A percentile compares a stretch with the other conserved stretches of the same genome.
phyloP scores from a whole-genome alignment of 495 filamentous ascomycete species.

The Daldinia vernicosa region DNA sequence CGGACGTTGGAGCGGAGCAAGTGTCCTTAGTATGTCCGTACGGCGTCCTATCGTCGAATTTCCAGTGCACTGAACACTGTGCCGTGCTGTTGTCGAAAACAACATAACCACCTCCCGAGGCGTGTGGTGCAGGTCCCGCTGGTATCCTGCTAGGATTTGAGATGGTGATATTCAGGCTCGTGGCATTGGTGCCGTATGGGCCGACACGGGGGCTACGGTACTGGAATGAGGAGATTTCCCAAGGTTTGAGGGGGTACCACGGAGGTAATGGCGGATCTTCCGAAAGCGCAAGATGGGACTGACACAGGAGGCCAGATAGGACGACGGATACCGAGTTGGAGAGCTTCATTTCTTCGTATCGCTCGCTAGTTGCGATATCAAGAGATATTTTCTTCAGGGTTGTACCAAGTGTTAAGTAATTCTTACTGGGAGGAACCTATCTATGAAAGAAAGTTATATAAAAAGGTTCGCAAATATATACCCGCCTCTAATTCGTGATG shows the following conservation, averaged over 20 bases:
- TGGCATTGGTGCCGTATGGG: conserved; percentile 33
- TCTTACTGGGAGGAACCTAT: background rate
- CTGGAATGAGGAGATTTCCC: conserved; percentile 24
- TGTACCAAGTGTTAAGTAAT: background rate
- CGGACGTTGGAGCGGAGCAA: conserved; percentile 6
- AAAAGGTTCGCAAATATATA: background rate
- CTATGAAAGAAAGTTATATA: background rate
- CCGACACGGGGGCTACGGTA: conserved; percentile 21
- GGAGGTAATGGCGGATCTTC: conserved; percentile 31
- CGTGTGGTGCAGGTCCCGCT: conserved; percentile 34
- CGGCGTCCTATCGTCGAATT: conserved; percentile 20
- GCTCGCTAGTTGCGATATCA: background rate
- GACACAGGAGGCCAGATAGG: conserved; percentile 10
- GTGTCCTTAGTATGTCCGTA: conserved; percentile 27
- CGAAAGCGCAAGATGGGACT: conserved; percentile 9
- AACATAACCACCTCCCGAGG: conserved; percentile 38
- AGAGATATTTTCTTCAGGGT: background rate
- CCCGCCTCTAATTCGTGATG: background rate
- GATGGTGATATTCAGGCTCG: conserved; percentile 25
- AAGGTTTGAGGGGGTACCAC: conserved; percentile 41
- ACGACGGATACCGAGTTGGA: background rate
- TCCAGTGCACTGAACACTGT: conserved; percentile 35
- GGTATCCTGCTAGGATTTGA: conserved; percentile 24
- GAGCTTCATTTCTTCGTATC: conserved; percentile 13
- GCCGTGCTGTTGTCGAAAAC: conserved; percentile 28